A percentile compares a stretch with the other conserved stretches of the same genome.
phyloP scores from a whole-genome alignment of 208 protist genomes.

The Crithidia fasciculata region DNA sequence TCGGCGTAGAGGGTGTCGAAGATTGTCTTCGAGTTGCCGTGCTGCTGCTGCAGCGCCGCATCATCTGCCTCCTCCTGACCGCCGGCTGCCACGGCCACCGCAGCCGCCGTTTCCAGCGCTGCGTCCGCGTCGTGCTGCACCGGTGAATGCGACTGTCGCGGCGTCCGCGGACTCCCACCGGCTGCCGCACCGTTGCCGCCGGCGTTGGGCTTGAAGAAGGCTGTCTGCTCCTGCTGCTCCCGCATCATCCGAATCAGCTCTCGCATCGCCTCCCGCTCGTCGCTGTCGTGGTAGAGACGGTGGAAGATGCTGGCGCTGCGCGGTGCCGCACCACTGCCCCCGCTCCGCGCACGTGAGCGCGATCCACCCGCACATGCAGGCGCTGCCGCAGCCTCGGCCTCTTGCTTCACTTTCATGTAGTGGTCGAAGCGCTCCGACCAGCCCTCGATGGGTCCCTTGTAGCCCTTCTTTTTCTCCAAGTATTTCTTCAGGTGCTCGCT shows the following conservation, averaged over 20 bases:
- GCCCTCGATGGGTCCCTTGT: slow-evolving; percentile 48
- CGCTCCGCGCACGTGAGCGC: not conserved
- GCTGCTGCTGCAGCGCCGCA: not conserved
- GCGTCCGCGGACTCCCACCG: not conserved
- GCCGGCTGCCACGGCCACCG: slow-evolving; percentile 16
- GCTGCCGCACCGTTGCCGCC: not conserved
- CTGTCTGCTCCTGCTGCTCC: slow-evolving; percentile 33
- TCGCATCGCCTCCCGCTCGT: slow-evolving; percentile 32
- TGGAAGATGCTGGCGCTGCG: slow-evolving; percentile 36
- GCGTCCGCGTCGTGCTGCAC: not conserved
- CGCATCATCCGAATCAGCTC: slow-evolving; percentile 37
- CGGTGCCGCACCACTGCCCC: not conserved
- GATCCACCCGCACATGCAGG: not conserved
- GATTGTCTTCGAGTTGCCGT: slow-evolving; percentile 11
- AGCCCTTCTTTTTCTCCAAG: slow-evolving; percentile 45
- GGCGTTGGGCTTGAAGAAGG: slow-evolving; percentile 33
- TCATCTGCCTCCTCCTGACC: not conserved
- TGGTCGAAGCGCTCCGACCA: slow-evolving; percentile 43
- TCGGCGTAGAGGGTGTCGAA: slow-evolving; percentile 45
- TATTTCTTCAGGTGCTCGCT: slow-evolving; percentile 34
- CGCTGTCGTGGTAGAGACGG: slow-evolving; percentile 45
- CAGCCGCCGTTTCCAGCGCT: slow-evolving; percentile 13
- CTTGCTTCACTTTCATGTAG: slow-evolving; percentile 40
- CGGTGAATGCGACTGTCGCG: not conserved
- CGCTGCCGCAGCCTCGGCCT: not conserved